Evolutionary conservation across 352 stramenopile species (phyloP), one percentile per base, ranked within the genome.

Genomic region (Pythium pyrilobum): DNA sequence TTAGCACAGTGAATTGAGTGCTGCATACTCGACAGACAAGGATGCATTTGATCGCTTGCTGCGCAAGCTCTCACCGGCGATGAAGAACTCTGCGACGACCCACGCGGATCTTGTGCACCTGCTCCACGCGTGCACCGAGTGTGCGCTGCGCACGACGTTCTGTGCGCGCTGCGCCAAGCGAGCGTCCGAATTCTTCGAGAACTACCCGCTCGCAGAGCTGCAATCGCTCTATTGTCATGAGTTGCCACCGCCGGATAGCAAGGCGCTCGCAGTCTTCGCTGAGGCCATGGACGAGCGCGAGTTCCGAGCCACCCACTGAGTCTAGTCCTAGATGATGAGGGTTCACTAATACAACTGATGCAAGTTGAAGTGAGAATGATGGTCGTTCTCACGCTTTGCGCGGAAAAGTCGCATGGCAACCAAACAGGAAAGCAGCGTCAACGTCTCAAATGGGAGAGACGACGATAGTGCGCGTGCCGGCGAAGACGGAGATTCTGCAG

Each of bases 121-220:
- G 39, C 64, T 90, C 18, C 69, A 87, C 56, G 42, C 43, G 11
- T 89, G 79, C 47, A 62, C 51, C 20, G 50, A 68, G n/a, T 90
- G 79, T 56, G 72, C 67, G 42, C 66, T 67, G 23, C 79, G 79
- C 43, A 51, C 75, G 31, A 66, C 66, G 5, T 88, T 87, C 67
- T 90, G 79, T 25, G 11, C 43, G 15, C 33, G 59, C 3, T 90
- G 79, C 54, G 58, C 68, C 3, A 56, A 62, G 20, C 74, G 71
- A 21, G 67, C 77, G 16, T 71, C 64, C 60, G 79, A 87, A 52
- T 90, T 83, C 64, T 88, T 88, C 42, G 67, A 59, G 5, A 73
- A 72, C 5, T 83, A 81, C 60, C 71, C 77, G 7, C 58, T 56
- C 12, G 7, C 64, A 0, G 79, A 90, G 59, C 63, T 90, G 31